Base-by-base conservation (phyloP, 371 early-diverging fungal species). In the Mucor indicus region DNA sequence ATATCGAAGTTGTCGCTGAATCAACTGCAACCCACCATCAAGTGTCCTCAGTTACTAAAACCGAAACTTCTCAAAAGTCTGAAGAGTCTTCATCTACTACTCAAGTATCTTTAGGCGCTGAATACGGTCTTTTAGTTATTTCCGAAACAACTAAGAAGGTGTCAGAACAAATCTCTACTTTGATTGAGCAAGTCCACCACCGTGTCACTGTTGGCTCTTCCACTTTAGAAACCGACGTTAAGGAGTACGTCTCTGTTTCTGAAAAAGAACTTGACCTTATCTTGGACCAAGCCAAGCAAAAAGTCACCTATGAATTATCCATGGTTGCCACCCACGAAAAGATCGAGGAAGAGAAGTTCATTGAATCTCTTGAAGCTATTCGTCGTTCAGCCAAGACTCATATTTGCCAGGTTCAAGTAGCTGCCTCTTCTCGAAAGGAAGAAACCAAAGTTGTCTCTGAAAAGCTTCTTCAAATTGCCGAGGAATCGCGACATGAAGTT, bases 401-500 rank as follows among this genome's bases (percentile, higher is more conserved):
- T 24, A 44, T 61, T n/a, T 35, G 38, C 37, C 55, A 61, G 36
- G 43, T 61, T 5, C 33, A 61, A 19, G 43, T 39, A 3, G 42
- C 52, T 17, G 52, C 40, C 36, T 30, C 41, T 24, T 7, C 30
- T 35, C 37, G 44, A 12, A 55, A 55, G 33, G 55, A 50, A 19
- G 48, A 60, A 19, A 16, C 37, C 4, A 49, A 60, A 33, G 27
- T 32, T 25, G 44, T 51, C 7, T 48, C 55, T 5, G 48, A 55
- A 13, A 55, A 52, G 27, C 45, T 61, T 33, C 33, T 50, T 23
- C 51, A 61, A 42, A 51, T 61, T 38, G 52, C 55, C 21, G 56
- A 61, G 19, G 61, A 61, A 27, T 55, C 55, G 8, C 55, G 55
- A 4, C 56, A 61, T 29, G 61, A 61, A 20, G 36, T 52, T 36